Evolutionary conservation across 2,329 filamentous ascomycete genomes (phyloP), one percentile per base, ranked within the genome.

Genomic region (Torrubiellomyces zombiae): DNA sequence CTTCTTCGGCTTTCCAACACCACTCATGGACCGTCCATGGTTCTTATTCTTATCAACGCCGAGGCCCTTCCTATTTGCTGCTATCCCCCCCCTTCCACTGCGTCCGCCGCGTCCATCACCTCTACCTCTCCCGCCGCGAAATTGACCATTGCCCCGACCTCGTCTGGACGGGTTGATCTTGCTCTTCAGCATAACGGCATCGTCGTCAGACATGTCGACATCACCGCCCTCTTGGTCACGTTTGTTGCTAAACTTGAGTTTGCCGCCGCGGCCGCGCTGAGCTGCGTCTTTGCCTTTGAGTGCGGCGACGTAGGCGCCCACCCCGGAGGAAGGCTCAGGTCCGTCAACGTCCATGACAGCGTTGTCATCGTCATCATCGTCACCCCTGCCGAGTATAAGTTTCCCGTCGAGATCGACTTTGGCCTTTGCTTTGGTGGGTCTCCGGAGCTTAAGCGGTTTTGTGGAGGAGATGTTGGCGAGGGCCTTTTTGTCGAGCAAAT

Each of bases 381-480:
- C 50, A 24, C 65, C 63, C 38, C 63, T 59, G 38, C 73, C 75
- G 26, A 91, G 61, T 35, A 91, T 66, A 20, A 91, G 65, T 53
- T 85, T 89, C 32, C 81, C 81, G 44, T 91, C 80, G 24, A 75
- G 50, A 41, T 89, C 73, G 9, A 62, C 62, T 58, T 70, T 78
- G 26, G 73, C 73, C 49, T 75, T 78, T 25, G 59, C 64, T 32
- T 44, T 50, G 20, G 54, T 66, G 26, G 58, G 59, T 39, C 63
- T 61, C 45, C 67, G 67, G 37, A 65, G 51, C 45, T 71, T 75
- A 28, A 66, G 53, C 4, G 85, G 86, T 49, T 83, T 86, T 8
- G 82, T 93, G 5, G 80, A 81, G 3, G 85, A 93, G 42, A 98
- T 94, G 47, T 82, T 89, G 27, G 82, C 86, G 20, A 98, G 67